Conservation (phyloP, 108 stramenopile genomes). For the Conticribra guillardii region DNA sequence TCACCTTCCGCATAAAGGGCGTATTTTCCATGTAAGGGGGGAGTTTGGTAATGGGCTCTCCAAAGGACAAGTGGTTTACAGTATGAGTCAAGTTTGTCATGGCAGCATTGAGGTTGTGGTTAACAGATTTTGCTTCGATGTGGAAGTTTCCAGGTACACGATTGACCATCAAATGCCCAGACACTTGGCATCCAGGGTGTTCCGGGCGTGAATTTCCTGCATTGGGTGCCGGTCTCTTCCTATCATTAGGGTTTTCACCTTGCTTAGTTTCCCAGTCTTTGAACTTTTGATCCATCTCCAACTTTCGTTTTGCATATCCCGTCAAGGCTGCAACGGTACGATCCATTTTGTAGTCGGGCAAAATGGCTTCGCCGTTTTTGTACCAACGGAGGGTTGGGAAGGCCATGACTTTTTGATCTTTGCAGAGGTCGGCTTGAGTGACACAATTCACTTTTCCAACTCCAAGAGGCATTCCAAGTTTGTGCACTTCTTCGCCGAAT, state of each 20-base stretch:
- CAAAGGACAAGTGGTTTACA: conserved; percentile 94
- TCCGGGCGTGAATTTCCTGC: conserved; percentile 60
- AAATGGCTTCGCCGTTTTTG: conserved; percentile 68
- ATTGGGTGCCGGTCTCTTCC: conserved; percentile 54
- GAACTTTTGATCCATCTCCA: conserved; percentile 85
- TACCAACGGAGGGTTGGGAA: conserved; percentile 97
- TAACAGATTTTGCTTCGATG: conserved; percentile 95
- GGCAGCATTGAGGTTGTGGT: conserved; percentile 94
- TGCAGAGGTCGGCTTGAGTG: conserved; percentile 72
- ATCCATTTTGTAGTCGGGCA: conserved; percentile 92
- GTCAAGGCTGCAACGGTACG: conserved; percentile 84
- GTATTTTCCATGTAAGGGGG: conserved; percentile 42
- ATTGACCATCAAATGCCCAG: conserved; percentile 86
- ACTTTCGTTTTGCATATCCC: conserved; percentile 77
- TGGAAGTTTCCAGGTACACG: conserved; percentile 98
- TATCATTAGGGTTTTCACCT: conserved; percentile 37
- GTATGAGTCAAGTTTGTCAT: conserved; percentile 95
- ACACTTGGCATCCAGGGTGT: conserved; percentile 90
- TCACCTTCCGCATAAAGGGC: conserved; percentile 57
- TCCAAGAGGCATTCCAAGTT: conserved; percentile 77
- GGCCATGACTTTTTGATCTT: conserved; percentile 88
- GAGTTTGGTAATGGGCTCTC: conserved; percentile 70
- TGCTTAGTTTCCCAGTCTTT: conserved; percentile 83
- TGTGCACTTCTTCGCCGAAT: conserved; percentile 77
- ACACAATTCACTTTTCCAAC: conserved; percentile 96